Conservation (phyloP, 495 filamentous ascomycete genomes). For the Aeminium ludgeri region DNA sequence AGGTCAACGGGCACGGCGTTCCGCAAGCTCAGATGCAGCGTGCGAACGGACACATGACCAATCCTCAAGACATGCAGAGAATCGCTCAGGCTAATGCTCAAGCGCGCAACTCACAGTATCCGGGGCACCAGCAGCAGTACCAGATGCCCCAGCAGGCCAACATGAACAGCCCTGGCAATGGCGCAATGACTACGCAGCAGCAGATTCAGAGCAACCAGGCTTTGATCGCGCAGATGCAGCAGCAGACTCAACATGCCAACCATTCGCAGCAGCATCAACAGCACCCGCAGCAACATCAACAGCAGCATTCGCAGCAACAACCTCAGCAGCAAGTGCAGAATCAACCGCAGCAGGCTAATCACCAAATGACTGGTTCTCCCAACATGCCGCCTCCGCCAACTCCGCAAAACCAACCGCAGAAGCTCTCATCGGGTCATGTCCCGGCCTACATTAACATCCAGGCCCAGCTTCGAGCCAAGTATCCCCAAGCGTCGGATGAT, state of each 20-base stretch:
- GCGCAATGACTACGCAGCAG: slow-evolving; percentile 13
- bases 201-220: slow-evolving; percentile 14
- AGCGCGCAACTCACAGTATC: slow-evolving; percentile 2
- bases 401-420: slow-evolving; percentile 17
- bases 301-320: not conserved
- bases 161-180: slow-evolving; percentile 14
- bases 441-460: slow-evolving; percentile 20
- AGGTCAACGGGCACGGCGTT: slow-evolving; percentile 49
- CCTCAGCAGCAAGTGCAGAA: not conserved
- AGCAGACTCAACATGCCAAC: slow-evolving; percentile 17
- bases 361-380: slow-evolving; percentile 11
- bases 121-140: slow-evolving; percentile 19
- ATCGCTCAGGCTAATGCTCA: slow-evolving; percentile 17
- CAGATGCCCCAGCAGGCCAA: slow-evolving; percentile 10
- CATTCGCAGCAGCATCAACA: slow-evolving; percentile 4
- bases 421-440: slow-evolving; percentile 23
- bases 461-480: slow-evolving; percentile 16
- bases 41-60: slow-evolving; percentile 33
- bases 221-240: slow-evolving; percentile 15
- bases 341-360: slow-evolving; percentile 5
- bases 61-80: slow-evolving; percentile 18
- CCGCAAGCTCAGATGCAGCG: slow-evolving; percentile 61
- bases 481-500: slow-evolving; percentile 21
- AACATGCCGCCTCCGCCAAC: slow-evolving; percentile 16
- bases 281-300: too few species aligned